phyloP scores from a whole-genome alignment of 345 rosid genomes.

The Hibiscus trionum region DNA sequence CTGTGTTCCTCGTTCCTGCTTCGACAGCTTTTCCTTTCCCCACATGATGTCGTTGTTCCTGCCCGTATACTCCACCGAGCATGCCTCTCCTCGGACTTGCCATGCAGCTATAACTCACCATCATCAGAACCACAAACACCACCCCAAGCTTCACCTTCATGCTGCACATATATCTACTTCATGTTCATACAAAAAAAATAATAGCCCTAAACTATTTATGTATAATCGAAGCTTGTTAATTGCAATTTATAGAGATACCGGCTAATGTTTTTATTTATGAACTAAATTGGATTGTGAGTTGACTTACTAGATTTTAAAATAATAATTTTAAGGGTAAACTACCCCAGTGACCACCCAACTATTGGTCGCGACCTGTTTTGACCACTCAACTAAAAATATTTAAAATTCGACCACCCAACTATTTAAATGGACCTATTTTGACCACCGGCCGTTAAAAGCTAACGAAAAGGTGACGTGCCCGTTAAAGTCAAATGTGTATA shows the following conservation, averaged over 20 bases:
- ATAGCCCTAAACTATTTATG: neutral
- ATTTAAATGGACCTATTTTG: too few relatives aligned
- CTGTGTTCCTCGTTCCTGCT: slow-evolving; percentile 4
- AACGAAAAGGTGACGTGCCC: too few relatives aligned
- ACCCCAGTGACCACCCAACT: too few relatives aligned
- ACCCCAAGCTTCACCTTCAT: slow-evolving; percentile 18
- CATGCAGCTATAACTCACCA: slow-evolving; percentile 21
- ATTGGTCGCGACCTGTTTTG: too few relatives aligned
- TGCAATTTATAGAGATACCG: neutral
- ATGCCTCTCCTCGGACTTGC: slow-evolving; percentile 18
- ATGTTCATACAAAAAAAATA: neutral
- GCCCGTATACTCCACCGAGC: slow-evolving; percentile 17
- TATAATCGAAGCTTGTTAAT: neutral
- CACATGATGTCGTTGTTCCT: slow-evolving; percentile 10
- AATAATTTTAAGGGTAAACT: too few relatives aligned
- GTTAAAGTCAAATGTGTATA: too few relatives aligned
- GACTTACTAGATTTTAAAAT: too few relatives aligned
- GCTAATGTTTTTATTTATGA: neutral
- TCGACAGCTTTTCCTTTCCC: slow-evolving; percentile 14
- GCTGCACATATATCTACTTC: neutral
- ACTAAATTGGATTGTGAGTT: too few relatives aligned
- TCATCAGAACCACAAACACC: slow-evolving; percentile 19
- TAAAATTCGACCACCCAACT: too few relatives aligned
- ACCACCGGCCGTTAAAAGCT: too few relatives aligned
- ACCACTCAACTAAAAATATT: too few relatives aligned